These are phyloP conservation scores for Gilbertella persicaria DNA, from an alignment of 371 early-diverging fungal genomes.

Conservation along the genomic window DNA sequence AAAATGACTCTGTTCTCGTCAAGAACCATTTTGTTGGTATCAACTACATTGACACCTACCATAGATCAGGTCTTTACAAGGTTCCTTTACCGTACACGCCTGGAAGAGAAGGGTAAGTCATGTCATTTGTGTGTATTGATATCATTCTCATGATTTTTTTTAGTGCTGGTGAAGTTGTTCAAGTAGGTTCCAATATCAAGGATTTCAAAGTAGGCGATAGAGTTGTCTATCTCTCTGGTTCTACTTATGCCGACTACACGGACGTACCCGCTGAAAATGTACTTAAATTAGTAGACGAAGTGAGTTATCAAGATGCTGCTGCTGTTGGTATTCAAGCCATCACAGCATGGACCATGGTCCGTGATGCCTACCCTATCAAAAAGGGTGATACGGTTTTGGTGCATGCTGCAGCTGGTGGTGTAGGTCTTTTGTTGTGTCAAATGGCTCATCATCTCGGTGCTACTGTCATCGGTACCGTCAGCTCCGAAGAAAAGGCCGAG, in stretches of 20 bases:
- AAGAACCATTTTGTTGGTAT: conserved; percentile 79
- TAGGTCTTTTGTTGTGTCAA: conserved; percentile 79
- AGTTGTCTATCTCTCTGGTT: conserved; percentile 73
- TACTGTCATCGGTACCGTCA: conserved; percentile 87
- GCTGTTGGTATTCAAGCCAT: conserved; percentile 73
- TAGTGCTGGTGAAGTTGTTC: conserved; percentile 78
- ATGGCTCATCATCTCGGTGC: conserved; percentile 80
- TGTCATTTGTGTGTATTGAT: not conserved
- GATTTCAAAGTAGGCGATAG: conserved; percentile 80
- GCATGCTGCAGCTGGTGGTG: conserved; percentile 94
- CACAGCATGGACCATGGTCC: conserved; percentile 82
- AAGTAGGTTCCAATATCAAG: conserved; percentile 69
- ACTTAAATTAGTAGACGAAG: conserved; percentile 56
- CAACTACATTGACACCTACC: conserved; percentile 95
- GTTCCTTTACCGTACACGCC: conserved; percentile 68
- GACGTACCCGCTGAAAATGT: conserved; percentile 45
- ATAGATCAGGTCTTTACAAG: conserved; percentile 84
- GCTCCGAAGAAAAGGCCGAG: conserved; percentile 80
- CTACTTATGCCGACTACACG: conserved; percentile 82
- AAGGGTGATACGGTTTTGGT: conserved; percentile 78
- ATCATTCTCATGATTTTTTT: not conserved
- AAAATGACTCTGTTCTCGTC: conserved; percentile 67
- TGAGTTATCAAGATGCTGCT: conserved; percentile 68
- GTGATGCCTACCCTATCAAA: conserved; percentile 73
- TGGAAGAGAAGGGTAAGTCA: conserved; percentile 74